A percentile compares a stretch with the other conserved stretches of the same genome.
These are phyloP conservation scores for Plasmodium billcollinsi DNA, from an alignment of 169 alveolate species.

Conservation along the genomic window DNA sequence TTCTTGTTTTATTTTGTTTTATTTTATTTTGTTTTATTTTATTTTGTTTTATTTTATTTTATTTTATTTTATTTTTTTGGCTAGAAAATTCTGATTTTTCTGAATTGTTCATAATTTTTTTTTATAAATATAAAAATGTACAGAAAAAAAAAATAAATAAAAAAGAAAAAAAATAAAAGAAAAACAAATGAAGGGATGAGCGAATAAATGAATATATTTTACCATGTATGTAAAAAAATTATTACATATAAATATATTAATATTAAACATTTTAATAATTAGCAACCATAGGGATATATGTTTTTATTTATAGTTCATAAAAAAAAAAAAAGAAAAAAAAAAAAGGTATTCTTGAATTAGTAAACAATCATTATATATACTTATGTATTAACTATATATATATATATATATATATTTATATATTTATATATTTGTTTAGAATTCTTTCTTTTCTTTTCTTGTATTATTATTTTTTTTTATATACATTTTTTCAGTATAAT, in stretches of 20 bases:
- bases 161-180: neutral
- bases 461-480: too few relatives aligned
- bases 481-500: too few relatives aligned
- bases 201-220: neutral
- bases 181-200: too few relatives aligned
- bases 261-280: neutral
- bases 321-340: too few relatives aligned
- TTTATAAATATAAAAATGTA: conserved; percentile 13
- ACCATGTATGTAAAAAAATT: neutral
- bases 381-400: too few relatives aligned
- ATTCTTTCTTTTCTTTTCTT: too few relatives aligned
- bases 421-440: too few relatives aligned
- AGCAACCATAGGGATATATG: too few relatives aligned
- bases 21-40: neutral
- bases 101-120: conserved; percentile 55
- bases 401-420: too few relatives aligned
- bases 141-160: neutral
- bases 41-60: conserved; percentile 5
- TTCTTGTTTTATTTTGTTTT: neutral
- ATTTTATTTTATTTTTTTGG: conserved; percentile 10
- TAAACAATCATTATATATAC: too few relatives aligned
- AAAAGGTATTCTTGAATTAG: too few relatives aligned
- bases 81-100: conserved; percentile 1
- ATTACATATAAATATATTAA: neutral
- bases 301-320: too few relatives aligned